Conservation (phyloP, 2,329 filamentous ascomycete species). For the Talaromyces sp. region DNA sequence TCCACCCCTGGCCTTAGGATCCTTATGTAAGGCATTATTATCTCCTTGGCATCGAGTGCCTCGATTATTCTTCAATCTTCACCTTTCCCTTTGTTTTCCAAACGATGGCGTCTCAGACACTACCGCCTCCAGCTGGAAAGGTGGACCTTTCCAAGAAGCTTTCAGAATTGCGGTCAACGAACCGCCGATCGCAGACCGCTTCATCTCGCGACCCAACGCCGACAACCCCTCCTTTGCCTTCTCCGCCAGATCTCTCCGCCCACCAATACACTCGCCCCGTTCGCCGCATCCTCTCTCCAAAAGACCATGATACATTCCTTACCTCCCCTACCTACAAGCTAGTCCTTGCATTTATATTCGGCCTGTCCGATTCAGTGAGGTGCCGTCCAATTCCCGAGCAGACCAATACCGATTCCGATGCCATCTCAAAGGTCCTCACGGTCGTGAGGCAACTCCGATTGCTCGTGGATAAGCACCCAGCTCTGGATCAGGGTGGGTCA, state of each 20-base stretch:
- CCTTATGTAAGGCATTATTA: constrained; percentile 1
- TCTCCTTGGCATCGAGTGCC: neutral
- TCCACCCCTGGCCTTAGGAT: neutral
- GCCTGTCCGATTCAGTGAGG: constrained; percentile 79
- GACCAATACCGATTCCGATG: constrained; percentile 60
- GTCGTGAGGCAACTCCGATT: constrained; percentile 72
- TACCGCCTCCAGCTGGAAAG: constrained; percentile 23
- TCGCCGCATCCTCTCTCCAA: constrained; percentile 76
- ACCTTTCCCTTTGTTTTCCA: constrained; percentile 10
- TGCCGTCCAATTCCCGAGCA: constrained; percentile 33
- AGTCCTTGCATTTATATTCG: constrained; percentile 82
- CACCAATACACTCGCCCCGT: constrained; percentile 68
- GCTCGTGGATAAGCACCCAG: constrained; percentile 70
- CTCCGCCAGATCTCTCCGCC: constrained; percentile 64
- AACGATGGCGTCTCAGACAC: constrained; percentile 7
- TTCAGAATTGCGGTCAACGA: constrained; percentile 37
- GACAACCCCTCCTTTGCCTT: constrained; percentile 71
- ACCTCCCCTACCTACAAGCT: constrained; percentile 74
- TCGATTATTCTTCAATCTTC: constrained; percentile 8
- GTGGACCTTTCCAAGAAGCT: constrained; percentile 47
- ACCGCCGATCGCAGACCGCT: constrained; percentile 33
- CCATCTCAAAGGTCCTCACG: constrained; percentile 65
- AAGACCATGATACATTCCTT: constrained; percentile 81
- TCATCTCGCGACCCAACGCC: constrained; percentile 62
- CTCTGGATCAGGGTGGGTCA: constrained; percentile 83